Evolutionary conservation across 768 basidiomycete species (phyloP), one percentile per base, ranked within the genome.

Genomic region (Polyporus arcularius): DNA sequence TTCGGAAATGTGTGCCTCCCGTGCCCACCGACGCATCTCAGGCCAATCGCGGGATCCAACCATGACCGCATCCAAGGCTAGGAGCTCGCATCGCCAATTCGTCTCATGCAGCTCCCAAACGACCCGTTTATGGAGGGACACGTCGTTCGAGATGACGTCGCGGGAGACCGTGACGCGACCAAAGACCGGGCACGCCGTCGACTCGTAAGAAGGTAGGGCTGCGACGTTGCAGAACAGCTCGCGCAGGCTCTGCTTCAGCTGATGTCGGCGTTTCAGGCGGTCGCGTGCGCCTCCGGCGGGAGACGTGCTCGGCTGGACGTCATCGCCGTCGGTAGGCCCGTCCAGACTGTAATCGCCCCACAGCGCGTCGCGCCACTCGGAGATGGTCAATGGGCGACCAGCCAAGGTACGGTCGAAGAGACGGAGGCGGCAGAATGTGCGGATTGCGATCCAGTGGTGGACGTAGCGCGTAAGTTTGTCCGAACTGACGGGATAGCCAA

Each of bases 321-420:
- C 11, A n/a, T n/a, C n/a, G n/a, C n/a, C n/a, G n/a, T n/a, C n/a
- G n/a, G n/a, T n/a, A n/a, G n/a, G n/a, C n/a, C n/a, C n/a, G n/a
- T n/a, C n/a, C n/a, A n/a, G n/a, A n/a, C n/a, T n/a, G 18, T 57
- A 57, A 18, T 57, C 49, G 8, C 56, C 56, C 48, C 47, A 57
- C 39, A 57, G 28, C 1, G 38, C 56, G 8, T 38, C 48, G 6
- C 56, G 56, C 56, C 56, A 57, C 8, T 57, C 56, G 39, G 48
- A 21, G 14, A 57, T 41, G 7, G 56, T 50, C 15, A 57, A 40
- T 14, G 56, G 56, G 8, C 18, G 26, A 6, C 31, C 10, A 15
- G 38, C 14, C 18, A 57, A 6, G 14, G 28, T 16, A 6, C 31
- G 39, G 28, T 57, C 56, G 28, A 57, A 42, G 7, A 57, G 28